phyloP scores from a whole-genome alignment of 1,284 basidiomycete species.

The Chiua sp. region DNA sequence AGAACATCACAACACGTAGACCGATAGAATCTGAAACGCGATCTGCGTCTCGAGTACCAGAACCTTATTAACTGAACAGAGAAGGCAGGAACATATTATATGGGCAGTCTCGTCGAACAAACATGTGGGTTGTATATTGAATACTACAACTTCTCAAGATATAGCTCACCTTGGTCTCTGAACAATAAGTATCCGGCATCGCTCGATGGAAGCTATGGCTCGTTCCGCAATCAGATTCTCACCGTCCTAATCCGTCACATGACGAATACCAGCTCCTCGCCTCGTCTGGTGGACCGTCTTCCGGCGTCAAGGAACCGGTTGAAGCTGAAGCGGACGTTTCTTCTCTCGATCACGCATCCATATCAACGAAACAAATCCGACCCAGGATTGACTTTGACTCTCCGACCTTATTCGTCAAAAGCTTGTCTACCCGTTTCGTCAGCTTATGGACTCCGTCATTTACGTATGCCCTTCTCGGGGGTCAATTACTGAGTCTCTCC shows the following conservation, averaged over 20 bases:
- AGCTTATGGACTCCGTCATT: constrained; percentile 38
- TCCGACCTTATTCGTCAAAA: constrained; percentile 21
- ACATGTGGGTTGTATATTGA: constrained; percentile 12
- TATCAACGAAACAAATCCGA: constrained; percentile 11
- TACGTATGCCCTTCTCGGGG: constrained; percentile 33
- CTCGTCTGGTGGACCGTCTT: constrained; percentile 8
- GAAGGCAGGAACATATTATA: not conserved
- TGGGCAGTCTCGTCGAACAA: constrained; percentile 13
- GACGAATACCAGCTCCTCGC: constrained; percentile 34
- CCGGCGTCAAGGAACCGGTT: constrained; percentile 8
- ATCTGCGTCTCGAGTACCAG: not conserved
- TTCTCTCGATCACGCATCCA: not conserved
- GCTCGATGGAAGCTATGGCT: constrained; percentile 28
- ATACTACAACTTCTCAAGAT: not conserved
- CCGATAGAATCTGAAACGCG: not conserved
- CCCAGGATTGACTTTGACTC: constrained; percentile 28
- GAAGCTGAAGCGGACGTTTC: constrained; percentile 8
- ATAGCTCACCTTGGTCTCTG: constrained; percentile 1
- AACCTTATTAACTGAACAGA: not conserved
- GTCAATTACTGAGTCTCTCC: constrained; percentile 30
- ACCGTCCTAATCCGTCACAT: constrained; percentile 19
- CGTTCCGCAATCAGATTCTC: not conserved
- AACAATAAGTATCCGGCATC: constrained; percentile 13
- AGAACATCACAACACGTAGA: not conserved
- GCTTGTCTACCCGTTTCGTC: constrained; percentile 23